These are phyloP conservation scores for Xylaria palmicola DNA, from an alignment of 495 filamentous ascomycete species.

Conservation along the genomic window DNA sequence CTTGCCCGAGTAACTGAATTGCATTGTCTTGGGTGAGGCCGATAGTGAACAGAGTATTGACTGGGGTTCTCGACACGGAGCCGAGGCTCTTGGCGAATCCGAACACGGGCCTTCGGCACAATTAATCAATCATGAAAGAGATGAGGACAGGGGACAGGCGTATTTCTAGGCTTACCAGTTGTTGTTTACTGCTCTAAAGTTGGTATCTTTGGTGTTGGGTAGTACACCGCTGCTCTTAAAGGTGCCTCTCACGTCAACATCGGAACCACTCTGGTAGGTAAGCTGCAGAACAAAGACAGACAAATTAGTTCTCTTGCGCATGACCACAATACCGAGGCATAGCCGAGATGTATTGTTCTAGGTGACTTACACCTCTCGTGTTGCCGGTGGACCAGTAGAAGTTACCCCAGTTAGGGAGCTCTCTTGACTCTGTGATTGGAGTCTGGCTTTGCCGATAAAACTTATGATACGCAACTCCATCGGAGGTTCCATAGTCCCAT, in stretches of 20 bases:
- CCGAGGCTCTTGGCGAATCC: constrained; percentile 79
- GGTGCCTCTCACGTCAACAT: constrained; percentile 58
- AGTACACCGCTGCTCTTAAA: constrained; percentile 67
- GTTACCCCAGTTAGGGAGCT: constrained; percentile 84
- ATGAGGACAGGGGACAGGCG: background rate
- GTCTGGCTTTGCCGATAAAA: constrained; percentile 63
- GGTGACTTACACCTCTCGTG: constrained; percentile 35
- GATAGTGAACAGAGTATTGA: constrained; percentile 69
- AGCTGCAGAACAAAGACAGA: too few species aligned
- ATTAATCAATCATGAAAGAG: background rate
- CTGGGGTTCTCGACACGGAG: constrained; percentile 26
- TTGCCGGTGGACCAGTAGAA: constrained; percentile 65
- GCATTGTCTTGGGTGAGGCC: constrained; percentile 76
- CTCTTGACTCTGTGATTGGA: constrained; percentile 64
- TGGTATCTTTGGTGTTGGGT: constrained; percentile 60
- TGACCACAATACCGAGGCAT: background rate
- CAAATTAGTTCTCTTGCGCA: constrained; percentile 17
- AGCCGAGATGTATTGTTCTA: background rate
- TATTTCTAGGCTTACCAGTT: constrained; percentile 49
- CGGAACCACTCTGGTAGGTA: constrained; percentile 66
- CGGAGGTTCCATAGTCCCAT: constrained; percentile 39
- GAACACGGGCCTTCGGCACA: constrained; percentile 71
- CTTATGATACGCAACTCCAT: constrained; percentile 47
- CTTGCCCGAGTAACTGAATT: constrained; percentile 71
- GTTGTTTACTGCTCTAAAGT: constrained; percentile 69